Conservation (phyloP, 257 asterid genomes). For the Primulina huaijiensis region DNA sequence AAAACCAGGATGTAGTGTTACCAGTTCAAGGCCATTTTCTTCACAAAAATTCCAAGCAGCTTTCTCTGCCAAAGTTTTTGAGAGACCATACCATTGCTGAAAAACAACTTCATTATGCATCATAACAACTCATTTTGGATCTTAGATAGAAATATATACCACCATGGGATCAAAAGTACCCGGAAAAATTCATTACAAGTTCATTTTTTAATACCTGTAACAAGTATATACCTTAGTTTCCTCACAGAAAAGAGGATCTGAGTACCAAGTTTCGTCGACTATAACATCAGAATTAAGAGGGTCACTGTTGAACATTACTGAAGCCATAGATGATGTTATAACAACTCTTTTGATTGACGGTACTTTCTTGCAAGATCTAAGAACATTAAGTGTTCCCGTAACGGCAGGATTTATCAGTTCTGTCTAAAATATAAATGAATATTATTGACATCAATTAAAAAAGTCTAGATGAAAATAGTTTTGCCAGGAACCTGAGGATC, state of each 20-base stretch:
- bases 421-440: neutral
- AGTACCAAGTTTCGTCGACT: conserved; percentile 63
- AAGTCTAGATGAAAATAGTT: neutral
- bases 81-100: conserved; percentile 46
- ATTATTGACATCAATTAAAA: too few species aligned
- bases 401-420: conserved; percentile 38
- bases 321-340: conserved; percentile 36
- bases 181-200: neutral
- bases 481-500: conserved; percentile 41
- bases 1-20: conserved; percentile 52
- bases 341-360: conserved; percentile 34
- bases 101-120: neutral
- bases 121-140: neutral
- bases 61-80: conserved; percentile 67
- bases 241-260: conserved; percentile 50
- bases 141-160: neutral
- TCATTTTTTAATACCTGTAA: neutral
- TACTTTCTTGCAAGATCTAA: conserved; percentile 33
- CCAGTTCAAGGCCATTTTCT: conserved; percentile 50
- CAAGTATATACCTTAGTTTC: conserved; percentile 39
- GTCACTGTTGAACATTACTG: conserved; percentile 22
- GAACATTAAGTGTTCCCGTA: conserved; percentile 41
- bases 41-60: conserved; percentile 52
- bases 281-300: conserved; percentile 27
- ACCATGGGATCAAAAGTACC: neutral